Base-by-base conservation (phyloP, 805 yeast species). In the Suhomyces sp. region DNA sequence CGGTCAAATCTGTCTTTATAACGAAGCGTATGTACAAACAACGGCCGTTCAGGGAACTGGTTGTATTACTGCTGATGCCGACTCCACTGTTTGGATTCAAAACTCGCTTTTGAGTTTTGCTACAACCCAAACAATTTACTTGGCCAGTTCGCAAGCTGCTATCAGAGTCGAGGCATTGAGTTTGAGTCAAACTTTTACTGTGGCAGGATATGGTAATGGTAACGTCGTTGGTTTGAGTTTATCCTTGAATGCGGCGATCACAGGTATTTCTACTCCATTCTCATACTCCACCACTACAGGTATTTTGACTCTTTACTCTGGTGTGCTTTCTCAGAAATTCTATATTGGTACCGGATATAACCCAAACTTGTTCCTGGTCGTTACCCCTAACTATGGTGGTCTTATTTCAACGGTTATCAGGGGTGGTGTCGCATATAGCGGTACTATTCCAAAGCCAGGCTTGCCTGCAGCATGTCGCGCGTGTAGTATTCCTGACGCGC, bases 181-280 rank as follows among this genome's bases (percentile, higher is more conserved):
- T 44, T 44, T 49, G n/a, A 27, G 53, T 6, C 64, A 61, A 51
- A 56, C 62, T 27, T 58, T 55, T 54, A 58, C 56, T 1, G 66
- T 66, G 47, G 60, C 60, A 22, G 69, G 69, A 17, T 66, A 57
- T 53, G 71, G 71, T 50, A 56, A 57, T 47, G 66, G 66, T n/a
- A 66, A 66, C 50, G 49, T 54, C 17, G 62, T 65, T 53, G 69
- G 67, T 21, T 49, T 63, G 44, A 56, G 57, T 56, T 25, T 49
- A n/a, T n/a, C n/a, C n/a, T n/a, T n/a, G n/a, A n/a, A n/a, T n/a
- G n/a, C n/a, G n/a, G n/a, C n/a, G n/a, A n/a, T n/a, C n/a, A n/a
- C n/a, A n/a, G n/a, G n/a, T n/a, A n/a, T n/a, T n/a, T n/a, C n/a
- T n/a, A n/a, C 20, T 8, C 51, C 56, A 9, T 53, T 10, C 41